These are phyloP conservation scores for Drechslerella dactyloides DNA, from an alignment of 2,329 filamentous ascomycete genomes.

Conservation along the genomic window DNA sequence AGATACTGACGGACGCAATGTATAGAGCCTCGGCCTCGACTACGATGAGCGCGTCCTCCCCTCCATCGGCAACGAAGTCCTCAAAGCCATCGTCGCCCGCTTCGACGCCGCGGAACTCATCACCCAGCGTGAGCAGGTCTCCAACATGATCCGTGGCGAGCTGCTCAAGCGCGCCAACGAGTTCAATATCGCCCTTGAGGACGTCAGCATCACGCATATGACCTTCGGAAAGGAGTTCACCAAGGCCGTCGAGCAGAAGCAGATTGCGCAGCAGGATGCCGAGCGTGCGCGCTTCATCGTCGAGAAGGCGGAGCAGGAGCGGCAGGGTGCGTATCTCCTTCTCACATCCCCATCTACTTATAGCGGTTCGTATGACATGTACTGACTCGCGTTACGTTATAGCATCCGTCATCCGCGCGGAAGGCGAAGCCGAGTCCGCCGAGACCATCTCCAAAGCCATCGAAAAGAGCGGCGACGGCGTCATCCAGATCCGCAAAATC, in stretches of 20 bases:
- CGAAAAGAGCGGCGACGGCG: slow-evolving; percentile 86
- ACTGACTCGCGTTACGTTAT: slow-evolving; percentile 1
- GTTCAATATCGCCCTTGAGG: slow-evolving; percentile 98
- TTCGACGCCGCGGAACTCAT: slow-evolving; percentile 99
- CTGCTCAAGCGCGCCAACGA: slow-evolving; percentile 90
- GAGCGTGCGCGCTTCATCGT: slow-evolving; percentile 97
- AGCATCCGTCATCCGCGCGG: slow-evolving; percentile 80
- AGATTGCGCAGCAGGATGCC: slow-evolving; percentile 98
- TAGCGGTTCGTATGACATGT: no score
- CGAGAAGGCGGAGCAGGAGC: slow-evolving; percentile 97
- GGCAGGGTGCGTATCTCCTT: slow-evolving; percentile 75
- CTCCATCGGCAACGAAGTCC: slow-evolving; percentile 98
- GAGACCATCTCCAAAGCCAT: slow-evolving; percentile 95
- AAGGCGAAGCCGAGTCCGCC: slow-evolving; percentile 95
- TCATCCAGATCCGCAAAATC: slow-evolving; percentile 95
- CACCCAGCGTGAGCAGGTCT: slow-evolving; percentile 96
- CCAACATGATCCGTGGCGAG: slow-evolving; percentile 89
- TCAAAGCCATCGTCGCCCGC: slow-evolving; percentile 97
- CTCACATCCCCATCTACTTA: background rate
- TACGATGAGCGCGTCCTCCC: slow-evolving; percentile 98
- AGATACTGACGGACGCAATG: slow-evolving; percentile 21
- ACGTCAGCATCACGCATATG: slow-evolving; percentile 99
- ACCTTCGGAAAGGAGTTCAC: slow-evolving; percentile 99
- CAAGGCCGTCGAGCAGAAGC: slow-evolving; percentile 98
- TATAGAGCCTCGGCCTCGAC: slow-evolving; percentile 90